Evolutionary conservation across 345 rosid genomes (phyloP).

Genomic region (Citrus sp.): DNA sequence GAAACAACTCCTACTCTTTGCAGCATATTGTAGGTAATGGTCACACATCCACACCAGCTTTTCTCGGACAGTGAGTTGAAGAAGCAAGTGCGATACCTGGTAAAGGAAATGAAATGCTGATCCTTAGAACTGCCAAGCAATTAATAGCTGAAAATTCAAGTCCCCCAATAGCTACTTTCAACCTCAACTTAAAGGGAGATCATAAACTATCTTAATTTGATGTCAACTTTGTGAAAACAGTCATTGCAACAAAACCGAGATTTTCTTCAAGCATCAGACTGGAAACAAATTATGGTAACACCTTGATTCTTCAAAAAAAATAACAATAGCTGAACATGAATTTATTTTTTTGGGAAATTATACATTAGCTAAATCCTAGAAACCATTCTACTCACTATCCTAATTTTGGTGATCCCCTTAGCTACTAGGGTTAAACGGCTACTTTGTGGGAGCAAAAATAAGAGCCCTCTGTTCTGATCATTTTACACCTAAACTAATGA

Average conservation of each 20-base stretch:
- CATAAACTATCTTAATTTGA: not conserved
- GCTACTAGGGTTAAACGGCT: not conserved
- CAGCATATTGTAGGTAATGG: too few species aligned
- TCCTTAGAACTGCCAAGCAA: not conserved
- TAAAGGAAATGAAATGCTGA: too few species aligned
- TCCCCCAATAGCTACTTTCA: not conserved
- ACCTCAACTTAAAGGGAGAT: not conserved
- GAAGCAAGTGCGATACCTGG: too few species aligned
- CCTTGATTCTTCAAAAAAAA: not conserved
- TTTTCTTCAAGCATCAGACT: not conserved
- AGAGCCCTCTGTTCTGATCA: too few species aligned
- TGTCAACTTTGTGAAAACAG: not conserved
- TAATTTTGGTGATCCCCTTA: not conserved
- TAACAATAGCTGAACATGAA: too few species aligned
- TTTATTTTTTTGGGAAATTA: too few species aligned
- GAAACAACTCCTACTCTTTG: too few species aligned
- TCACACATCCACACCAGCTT: too few species aligned
- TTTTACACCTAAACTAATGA: too few species aligned
- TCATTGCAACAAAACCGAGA: not conserved
- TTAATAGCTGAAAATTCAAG: not conserved
- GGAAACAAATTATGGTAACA: not conserved
- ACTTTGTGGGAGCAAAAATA: too few species aligned
- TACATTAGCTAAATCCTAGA: not conserved
- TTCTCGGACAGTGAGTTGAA: too few species aligned
- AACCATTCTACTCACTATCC: not conserved